phyloP scores from a whole-genome alignment of 148 eudicot species.

The Polygonum aviculare region DNA sequence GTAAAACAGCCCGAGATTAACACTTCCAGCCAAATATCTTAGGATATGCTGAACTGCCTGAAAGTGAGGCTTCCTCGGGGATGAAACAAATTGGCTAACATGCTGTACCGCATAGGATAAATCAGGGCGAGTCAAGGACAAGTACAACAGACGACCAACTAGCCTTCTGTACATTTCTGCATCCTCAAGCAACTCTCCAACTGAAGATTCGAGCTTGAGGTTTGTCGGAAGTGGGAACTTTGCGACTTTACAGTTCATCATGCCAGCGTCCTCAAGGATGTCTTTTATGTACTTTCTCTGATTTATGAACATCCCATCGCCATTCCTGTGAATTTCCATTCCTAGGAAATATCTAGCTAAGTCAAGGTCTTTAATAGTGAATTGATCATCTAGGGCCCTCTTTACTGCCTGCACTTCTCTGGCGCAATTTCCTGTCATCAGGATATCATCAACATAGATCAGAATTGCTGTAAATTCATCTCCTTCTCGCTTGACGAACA shows the following conservation, averaged over 20 bases:
- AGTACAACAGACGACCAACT: neutral
- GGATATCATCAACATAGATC: neutral
- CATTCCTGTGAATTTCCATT: neutral
- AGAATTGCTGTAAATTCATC: neutral
- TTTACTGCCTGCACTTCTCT: neutral
- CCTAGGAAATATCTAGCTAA: neutral
- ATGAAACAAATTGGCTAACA: neutral
- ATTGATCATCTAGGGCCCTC: neutral
- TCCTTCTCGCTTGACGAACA: neutral
- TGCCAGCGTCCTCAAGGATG: neutral
- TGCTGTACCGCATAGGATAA: neutral
- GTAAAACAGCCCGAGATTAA: neutral
- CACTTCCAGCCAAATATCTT: neutral
- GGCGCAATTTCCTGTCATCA: neutral
- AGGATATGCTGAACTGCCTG: neutral
- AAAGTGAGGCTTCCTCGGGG: neutral
- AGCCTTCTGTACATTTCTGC: neutral
- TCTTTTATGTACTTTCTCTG: neutral
- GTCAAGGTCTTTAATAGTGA: neutral
- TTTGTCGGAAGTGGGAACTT: neutral
- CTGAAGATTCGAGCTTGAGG: neutral
- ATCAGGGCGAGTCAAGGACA: neutral
- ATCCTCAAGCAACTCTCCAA: neutral
- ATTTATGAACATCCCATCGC: neutral
- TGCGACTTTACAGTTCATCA: neutral